phyloP scores from a whole-genome alignment of 1,139 yeast species.

The Yamadazyma buinensis region DNA sequence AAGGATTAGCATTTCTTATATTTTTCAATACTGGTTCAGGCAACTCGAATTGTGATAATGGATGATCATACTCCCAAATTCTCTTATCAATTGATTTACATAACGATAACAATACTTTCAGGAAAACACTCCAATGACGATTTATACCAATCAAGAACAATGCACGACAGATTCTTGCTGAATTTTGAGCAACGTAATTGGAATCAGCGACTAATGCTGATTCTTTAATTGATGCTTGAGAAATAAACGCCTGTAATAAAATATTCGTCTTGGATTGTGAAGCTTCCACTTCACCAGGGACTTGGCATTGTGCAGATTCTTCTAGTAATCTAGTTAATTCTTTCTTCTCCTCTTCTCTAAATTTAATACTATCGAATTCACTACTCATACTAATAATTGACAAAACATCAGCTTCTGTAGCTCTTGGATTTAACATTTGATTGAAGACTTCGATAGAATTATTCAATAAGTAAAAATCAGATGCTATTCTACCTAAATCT shows the following conservation, averaged over 20 bases:
- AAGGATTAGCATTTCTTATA: constrained; percentile 60
- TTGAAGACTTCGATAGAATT: constrained; percentile 89
- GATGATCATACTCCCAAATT: constrained; percentile 90
- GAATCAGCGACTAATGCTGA: constrained; percentile 84
- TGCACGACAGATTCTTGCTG: constrained; percentile 91
- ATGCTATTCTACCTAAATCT: constrained; percentile 90
- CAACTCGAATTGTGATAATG: constrained; percentile 80
- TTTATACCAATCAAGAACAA: constrained; percentile 80
- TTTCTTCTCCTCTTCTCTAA: constrained; percentile 78
- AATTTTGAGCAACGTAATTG: constrained; percentile 91
- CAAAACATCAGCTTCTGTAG: constrained; percentile 88
- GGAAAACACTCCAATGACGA: constrained; percentile 84
- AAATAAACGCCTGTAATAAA: constrained; percentile 81
- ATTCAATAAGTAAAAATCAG: constrained; percentile 85
- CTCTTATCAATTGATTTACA: constrained; percentile 85
- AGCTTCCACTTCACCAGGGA: constrained; percentile 73
- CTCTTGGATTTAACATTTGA: constrained; percentile 75
- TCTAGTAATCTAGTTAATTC: constrained; percentile 68
- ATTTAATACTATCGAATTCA: constrained; percentile 88
- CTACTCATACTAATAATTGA: constrained; percentile 90
- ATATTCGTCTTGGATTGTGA: constrained; percentile 87
- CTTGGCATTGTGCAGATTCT: constrained; percentile 68
- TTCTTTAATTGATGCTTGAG: constrained; percentile 68
- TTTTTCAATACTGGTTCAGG: constrained; percentile 63
- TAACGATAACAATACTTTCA: constrained; percentile 68